Evolutionary conservation across 192 early-diverging fungal species (phyloP), one percentile per base, ranked within the genome.

Genomic region (Thoreauomyces humboldtii): DNA sequence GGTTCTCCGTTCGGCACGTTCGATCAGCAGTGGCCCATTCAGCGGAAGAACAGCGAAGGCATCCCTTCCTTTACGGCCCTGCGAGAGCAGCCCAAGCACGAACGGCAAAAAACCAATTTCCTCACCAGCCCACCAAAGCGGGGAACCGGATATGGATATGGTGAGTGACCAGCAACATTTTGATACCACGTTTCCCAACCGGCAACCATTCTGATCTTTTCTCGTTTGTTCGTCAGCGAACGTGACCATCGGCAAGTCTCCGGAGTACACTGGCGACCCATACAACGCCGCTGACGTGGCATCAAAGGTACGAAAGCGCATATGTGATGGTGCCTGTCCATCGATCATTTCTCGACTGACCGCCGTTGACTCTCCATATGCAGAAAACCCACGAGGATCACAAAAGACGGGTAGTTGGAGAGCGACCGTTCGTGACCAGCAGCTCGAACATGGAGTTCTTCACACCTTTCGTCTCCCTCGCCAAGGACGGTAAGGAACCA

Each of bases 21-120:
- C 29, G 77, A 83, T 28, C 82, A 84, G 42, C 80, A 84, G 57
- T 84, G 73, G 69, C 82, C 82, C 32, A 46, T 78, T 14, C 53
- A 72, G n/a, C 74, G 52, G 35, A 80, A 73, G 57, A 74, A 48
- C 19, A 38, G 33, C 17, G 65, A 59, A 5, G 43, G 32, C 7
- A 42, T 53, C 19, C 52, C 62, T 34, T 56, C 61, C 21, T 58
- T 62, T 57, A 34, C 68, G 14, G 36, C 63, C 42, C 29, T 33
- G 44, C 68, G 63, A n/a, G 59, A 61, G 29, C 37, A 65, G 0
- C 48, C 66, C 3, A 63, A 59, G 54, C 47, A 71, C 36, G 73
- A 74, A 50, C 41, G 65, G 4, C 50, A 52, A 31, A 78, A 76
- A 33, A 68, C 55, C 33, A 83, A 83, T 65, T 82, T 83, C 53